These are phyloP conservation scores for Starmerella gropengiesseri DNA, from an alignment of 805 yeast genomes.

Conservation along the genomic window DNA sequence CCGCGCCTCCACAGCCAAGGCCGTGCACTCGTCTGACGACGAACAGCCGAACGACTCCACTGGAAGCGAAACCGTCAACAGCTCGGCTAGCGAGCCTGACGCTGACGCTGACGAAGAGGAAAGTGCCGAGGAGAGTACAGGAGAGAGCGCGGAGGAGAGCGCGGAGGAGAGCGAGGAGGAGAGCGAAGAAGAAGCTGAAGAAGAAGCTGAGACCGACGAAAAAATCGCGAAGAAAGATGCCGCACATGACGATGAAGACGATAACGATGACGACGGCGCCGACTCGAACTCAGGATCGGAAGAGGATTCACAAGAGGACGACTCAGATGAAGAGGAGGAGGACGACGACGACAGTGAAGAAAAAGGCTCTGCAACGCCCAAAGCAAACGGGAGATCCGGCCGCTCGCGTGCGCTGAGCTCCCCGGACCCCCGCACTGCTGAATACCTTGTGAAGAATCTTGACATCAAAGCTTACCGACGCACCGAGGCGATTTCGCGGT, in stretches of 20 bases:
- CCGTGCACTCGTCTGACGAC: too few species aligned
- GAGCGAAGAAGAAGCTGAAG: not conserved
- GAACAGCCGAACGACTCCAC: too few species aligned
- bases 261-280: not conserved
- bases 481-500: slow-evolving; percentile 59
- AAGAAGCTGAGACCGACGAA: not conserved
- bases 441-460: slow-evolving; percentile 14
- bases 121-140: too few species aligned
- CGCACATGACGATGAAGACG: not conserved
- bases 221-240: slow-evolving; percentile 1
- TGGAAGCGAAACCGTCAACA: too few species aligned
- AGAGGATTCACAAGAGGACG: not conserved
- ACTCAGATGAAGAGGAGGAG: not conserved
- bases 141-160: not conserved
- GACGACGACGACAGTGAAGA: not conserved
- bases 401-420: not conserved
- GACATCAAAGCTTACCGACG: slow-evolving; percentile 14
- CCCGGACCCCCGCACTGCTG: slow-evolving; percentile 10
- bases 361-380: not conserved
- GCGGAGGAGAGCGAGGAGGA: not conserved
- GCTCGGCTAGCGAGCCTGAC: not conserved
- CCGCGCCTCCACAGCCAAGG: not conserved
- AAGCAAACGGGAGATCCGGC: not conserved
- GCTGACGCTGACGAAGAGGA: slow-evolving; percentile 1
- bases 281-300: too few species aligned